phyloP scores from a whole-genome alignment of 805 yeast species.

The Tetrapisispora nanseiensis region DNA sequence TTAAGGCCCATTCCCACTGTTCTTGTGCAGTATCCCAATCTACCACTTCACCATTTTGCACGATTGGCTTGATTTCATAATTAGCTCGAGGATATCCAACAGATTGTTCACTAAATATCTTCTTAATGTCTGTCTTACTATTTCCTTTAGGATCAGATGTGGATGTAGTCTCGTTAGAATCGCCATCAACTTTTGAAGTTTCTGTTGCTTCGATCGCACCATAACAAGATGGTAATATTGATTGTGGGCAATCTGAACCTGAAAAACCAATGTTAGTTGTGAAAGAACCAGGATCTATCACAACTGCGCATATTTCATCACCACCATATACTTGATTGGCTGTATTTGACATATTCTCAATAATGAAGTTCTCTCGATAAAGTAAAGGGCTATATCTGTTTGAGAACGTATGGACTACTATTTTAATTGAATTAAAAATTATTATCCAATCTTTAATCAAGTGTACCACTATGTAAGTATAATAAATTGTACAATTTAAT shows the following conservation, averaged over 20 bases:
- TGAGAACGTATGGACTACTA: too few relatives aligned
- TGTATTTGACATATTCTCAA: conserved; percentile 25
- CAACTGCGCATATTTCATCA: conserved; percentile 82
- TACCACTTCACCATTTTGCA: conserved; percentile 49
- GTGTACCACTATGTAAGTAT: too few relatives aligned
- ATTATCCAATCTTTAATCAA: too few relatives aligned
- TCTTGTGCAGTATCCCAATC: conserved; percentile 85
- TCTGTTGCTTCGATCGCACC: conserved; percentile 25
- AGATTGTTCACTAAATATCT: conserved; percentile 32
- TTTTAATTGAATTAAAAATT: too few relatives aligned
- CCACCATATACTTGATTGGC: conserved; percentile 48
- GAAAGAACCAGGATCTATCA: conserved; percentile 83
- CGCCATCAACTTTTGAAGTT: background rate
- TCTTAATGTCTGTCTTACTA: conserved; percentile 12
- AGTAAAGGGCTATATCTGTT: too few relatives aligned
- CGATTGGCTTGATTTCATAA: conserved; percentile 45
- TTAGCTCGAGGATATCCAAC: conserved; percentile 43
- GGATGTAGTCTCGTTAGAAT: conserved; percentile 4
- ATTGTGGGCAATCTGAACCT: conserved; percentile 81
- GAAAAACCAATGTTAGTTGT: conserved; percentile 82
- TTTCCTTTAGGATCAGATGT: conserved; percentile 5
- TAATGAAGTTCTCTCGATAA: too few relatives aligned
- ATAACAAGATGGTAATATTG: conserved; percentile 63
- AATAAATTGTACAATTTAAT: too few relatives aligned
- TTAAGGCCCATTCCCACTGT: conserved; percentile 58